Conservation (phyloP, 1,139 yeast genomes). For the Saccharomyces hybrid region DNA sequence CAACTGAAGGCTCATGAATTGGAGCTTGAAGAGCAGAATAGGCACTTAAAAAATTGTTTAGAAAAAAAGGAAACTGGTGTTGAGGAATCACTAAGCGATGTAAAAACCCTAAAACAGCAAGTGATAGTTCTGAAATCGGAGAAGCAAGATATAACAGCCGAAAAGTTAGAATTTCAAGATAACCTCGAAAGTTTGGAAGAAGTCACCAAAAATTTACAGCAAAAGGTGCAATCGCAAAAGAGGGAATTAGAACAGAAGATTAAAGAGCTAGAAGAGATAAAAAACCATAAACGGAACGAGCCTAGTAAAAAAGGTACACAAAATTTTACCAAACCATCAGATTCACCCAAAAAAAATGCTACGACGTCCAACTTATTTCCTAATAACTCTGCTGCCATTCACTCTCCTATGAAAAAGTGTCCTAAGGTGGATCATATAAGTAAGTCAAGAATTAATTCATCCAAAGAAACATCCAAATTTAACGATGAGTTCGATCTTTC, state of each 20-base stretch:
- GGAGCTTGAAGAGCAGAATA: conserved; percentile 28
- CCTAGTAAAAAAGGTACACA: not conserved
- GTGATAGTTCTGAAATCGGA: conserved; percentile 18
- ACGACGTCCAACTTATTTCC: not conserved
- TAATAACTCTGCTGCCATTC: not conserved
- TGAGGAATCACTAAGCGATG: conserved; percentile 17
- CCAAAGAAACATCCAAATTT: not conserved
- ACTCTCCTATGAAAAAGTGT: not conserved
- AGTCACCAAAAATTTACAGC: conserved; percentile 11
- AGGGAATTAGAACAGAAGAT: conserved; percentile 4
- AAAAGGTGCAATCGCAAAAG: conserved; percentile 8
- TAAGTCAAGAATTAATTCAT: not conserved
- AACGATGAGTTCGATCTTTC: conserved; percentile 28
- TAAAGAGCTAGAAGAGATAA: conserved; percentile 1
- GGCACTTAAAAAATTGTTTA: conserved; percentile 15
- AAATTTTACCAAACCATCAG: not conserved
- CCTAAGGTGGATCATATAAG: not conserved
- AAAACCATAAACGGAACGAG: not conserved
- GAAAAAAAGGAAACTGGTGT: conserved; percentile 14
- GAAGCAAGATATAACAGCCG: conserved; percentile 19
- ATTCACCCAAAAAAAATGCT: not conserved
- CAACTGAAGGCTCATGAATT: conserved; percentile 29
- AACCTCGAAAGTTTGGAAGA: conserved; percentile 17
- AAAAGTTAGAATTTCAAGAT: conserved; percentile 25
- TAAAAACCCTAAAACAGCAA: conserved; percentile 18